phyloP scores from a whole-genome alignment of 164 flowering plant species.

The Annona squamosa region DNA sequence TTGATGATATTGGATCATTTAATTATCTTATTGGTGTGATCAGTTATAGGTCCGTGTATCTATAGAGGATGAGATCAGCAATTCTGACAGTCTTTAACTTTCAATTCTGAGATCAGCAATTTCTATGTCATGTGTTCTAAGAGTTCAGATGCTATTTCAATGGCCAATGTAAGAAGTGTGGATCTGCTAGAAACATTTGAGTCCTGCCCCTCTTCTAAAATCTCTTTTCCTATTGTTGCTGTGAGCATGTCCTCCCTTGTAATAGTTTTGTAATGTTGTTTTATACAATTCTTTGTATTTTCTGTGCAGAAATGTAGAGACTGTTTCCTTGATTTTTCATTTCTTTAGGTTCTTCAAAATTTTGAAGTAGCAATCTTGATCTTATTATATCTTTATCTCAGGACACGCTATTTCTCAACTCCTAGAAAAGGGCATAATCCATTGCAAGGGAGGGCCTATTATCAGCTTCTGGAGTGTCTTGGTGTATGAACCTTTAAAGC shows the following conservation, averaged over 20 bases:
- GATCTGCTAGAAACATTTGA: no score
- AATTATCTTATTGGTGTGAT: background rate
- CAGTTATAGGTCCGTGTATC: no score
- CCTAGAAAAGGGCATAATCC: slow-evolving; percentile 96
- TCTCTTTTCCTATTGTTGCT: no score
- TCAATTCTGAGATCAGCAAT: no score
- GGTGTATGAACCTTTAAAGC: slow-evolving; percentile 48
- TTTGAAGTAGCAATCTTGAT: background rate
- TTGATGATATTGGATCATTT: background rate
- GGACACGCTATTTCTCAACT: slow-evolving; percentile 92
- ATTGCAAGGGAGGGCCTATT: slow-evolving; percentile 96
- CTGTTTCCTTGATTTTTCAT: background rate
- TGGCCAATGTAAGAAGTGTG: no score
- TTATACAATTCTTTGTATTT: background rate
- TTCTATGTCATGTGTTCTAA: no score
- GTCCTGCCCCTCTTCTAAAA: no score
- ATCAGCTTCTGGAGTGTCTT: slow-evolving; percentile 94
- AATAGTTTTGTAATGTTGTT: no score
- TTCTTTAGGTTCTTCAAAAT: background rate
- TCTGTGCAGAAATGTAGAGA: background rate
- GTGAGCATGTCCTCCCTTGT: no score
- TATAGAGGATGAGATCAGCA: no score
- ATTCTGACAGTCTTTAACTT: no score
- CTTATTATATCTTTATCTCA: slow-evolving; percentile 17
- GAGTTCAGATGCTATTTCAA: no score